Conservation (phyloP, 75 land plant genomes). For the Pinus tabuliformis region DNA sequence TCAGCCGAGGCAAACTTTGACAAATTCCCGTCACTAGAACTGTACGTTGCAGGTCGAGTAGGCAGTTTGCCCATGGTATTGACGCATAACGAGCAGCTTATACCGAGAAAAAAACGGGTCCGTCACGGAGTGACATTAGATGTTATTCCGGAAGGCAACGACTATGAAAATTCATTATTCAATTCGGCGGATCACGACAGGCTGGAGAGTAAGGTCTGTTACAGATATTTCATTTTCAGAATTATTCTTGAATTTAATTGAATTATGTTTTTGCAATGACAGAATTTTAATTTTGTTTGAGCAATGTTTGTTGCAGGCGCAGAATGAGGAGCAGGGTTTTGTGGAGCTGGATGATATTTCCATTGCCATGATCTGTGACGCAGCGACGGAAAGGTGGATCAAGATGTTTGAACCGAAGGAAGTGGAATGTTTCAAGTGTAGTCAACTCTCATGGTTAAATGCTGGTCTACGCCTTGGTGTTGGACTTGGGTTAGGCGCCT, state of each 20-base stretch:
- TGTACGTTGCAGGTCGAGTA: conserved; percentile 28
- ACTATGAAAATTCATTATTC: conserved; percentile 6
- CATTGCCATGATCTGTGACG: neutral
- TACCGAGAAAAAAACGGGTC: conserved; percentile 15
- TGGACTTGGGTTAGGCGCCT: conserved; percentile 2
- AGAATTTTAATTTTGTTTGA: neutral
- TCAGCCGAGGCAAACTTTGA: conserved; percentile 1
- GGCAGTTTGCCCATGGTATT: conserved; percentile 19
- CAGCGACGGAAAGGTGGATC: neutral
- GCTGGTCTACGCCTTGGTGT: neutral
- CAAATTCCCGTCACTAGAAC: conserved; percentile 26
- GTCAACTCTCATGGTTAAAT: neutral
- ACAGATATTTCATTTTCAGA: neutral
- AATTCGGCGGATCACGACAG: neutral
- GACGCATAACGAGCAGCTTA: conserved; percentile 26
- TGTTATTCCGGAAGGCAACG: conserved; percentile 36
- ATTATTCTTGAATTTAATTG: neutral
- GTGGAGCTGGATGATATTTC: neutral
- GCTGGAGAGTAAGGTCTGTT: neutral
- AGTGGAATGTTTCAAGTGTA: neutral
- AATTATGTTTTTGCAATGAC: neutral
- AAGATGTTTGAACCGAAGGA: neutral
- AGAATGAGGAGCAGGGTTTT: neutral
- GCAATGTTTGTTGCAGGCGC: neutral
- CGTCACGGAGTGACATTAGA: conserved; percentile 20